A percentile compares a stretch with the other conserved stretches of the same genome.
These are phyloP conservation scores for Schwanniomyces vanrijiae DNA, from an alignment of 805 yeast species.

Conservation along the genomic window DNA sequence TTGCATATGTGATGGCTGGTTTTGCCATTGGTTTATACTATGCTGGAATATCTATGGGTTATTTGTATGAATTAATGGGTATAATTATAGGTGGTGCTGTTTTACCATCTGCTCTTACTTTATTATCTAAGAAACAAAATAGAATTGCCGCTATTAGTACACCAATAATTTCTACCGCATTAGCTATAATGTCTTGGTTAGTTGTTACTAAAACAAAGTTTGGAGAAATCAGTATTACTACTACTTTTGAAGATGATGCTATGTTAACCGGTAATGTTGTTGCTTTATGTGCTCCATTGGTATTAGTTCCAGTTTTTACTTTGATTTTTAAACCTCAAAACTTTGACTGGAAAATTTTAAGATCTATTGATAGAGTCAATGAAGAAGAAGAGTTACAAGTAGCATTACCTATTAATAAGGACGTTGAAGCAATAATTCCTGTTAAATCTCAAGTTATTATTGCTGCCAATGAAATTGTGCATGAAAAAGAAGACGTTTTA, in stretches of 20 bases:
- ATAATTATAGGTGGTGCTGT: constrained; percentile 86
- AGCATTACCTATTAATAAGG: constrained; percentile 31
- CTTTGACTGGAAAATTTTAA: constrained; percentile 70
- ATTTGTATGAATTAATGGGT: constrained; percentile 86
- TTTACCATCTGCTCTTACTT: constrained; percentile 67
- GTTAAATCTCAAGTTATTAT: constrained; percentile 38
- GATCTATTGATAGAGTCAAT: constrained; percentile 62
- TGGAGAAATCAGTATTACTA: constrained; percentile 32
- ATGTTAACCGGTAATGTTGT: constrained; percentile 90
- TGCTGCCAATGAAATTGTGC: constrained; percentile 39
- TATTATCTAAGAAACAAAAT: constrained; percentile 66
- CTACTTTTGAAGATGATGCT: constrained; percentile 80
- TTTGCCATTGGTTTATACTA: constrained; percentile 80
- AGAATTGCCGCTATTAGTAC: constrained; percentile 66
- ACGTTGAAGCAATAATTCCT: constrained; percentile 27
- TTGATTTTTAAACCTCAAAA: constrained; percentile 64
- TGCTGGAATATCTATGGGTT: constrained; percentile 85
- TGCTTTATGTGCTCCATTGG: constrained; percentile 70
- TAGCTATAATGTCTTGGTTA: constrained; percentile 66
- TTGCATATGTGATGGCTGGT: constrained; percentile 69
- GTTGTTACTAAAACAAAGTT: constrained; percentile 33
- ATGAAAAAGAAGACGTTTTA: constrained; percentile 18
- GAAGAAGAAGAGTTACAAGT: constrained; percentile 64
- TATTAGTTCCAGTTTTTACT: constrained; percentile 68
- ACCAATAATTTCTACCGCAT: constrained; percentile 74